Evolutionary conservation across 495 filamentous ascomycete species (phyloP).

Genomic region (Sporormia fimetaria): DNA sequence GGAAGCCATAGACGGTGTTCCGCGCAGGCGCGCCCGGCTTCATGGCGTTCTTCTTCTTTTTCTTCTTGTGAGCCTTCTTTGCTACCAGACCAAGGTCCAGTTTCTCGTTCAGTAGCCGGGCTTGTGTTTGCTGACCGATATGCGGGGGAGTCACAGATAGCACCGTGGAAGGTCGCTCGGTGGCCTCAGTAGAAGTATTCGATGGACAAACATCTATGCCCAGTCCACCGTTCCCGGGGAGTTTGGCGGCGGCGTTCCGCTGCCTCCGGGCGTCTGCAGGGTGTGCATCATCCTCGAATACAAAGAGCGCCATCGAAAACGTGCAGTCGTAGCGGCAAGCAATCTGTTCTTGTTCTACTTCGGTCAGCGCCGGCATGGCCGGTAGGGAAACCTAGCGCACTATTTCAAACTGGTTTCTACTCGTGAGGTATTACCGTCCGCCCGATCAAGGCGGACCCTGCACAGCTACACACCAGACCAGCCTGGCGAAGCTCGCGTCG

Average conservation of each 20-base stretch:
- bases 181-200: conserved; percentile 14
- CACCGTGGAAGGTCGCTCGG: background rate
- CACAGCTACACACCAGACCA: conserved; percentile 35
- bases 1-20: conserved; percentile 65
- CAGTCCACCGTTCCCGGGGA: conserved; percentile 3
- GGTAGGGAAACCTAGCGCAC: conserved; percentile 7
- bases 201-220: no score
- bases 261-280: background rate
- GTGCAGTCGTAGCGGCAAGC: background rate
- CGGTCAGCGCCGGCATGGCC: conserved; percentile 2
- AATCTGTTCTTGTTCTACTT: background rate
- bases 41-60: conserved; percentile 39
- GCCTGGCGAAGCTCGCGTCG: conserved; percentile 30
- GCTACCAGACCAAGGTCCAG: conserved; percentile 30
- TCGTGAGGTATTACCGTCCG: conserved; percentile 35
- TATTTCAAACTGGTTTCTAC: conserved; percentile 3
- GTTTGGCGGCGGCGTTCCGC: background rate
- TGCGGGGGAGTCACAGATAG: conserved; percentile 13
- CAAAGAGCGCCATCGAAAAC: conserved; percentile 17
- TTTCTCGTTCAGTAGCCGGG: conserved; percentile 16
- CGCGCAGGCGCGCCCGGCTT: conserved; percentile 48
- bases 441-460: conserved; percentile 39
- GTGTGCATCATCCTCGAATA: conserved; percentile 18
- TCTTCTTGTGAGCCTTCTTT: conserved; percentile 33
- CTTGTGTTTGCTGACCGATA: conserved; percentile 9